A percentile compares a stretch with the other conserved stretches of the same genome.
These are phyloP conservation scores for Biscutella auriculata DNA, from an alignment of 441 rosid species.

Conservation along the genomic window DNA sequence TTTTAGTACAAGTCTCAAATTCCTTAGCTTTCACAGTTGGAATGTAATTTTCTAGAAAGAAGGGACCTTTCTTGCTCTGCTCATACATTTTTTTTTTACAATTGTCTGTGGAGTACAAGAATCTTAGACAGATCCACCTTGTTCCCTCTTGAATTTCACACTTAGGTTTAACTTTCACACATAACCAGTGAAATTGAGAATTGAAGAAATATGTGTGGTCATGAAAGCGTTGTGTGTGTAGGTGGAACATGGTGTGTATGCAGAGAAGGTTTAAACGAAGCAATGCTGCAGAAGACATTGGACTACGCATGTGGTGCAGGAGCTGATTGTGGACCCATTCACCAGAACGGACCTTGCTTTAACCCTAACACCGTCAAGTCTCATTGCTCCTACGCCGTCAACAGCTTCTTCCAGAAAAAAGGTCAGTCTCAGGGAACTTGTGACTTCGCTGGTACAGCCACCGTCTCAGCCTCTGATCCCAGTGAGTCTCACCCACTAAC, in stretches of 20 bases:
- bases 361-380: conserved; percentile 51
- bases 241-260: conserved; percentile 80
- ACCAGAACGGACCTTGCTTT: conserved; percentile 37
- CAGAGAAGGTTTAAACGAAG: conserved; percentile 42
- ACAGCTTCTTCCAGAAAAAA: conserved; percentile 58
- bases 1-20: neutral
- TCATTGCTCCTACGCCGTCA: conserved; percentile 59
- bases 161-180: neutral
- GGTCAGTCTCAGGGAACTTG: conserved; percentile 46
- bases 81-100: neutral
- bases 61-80: neutral
- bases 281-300: conserved; percentile 54
- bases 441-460: conserved; percentile 55
- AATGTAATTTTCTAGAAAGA: neutral
- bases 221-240: conserved; percentile 5
- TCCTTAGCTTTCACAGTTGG: conserved; percentile 1
- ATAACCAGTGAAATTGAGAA: neutral
- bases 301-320: conserved; percentile 75
- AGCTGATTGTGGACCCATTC: conserved; percentile 53
- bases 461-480: conserved; percentile 49
- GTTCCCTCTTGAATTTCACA: conserved; percentile 5
- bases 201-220: neutral
- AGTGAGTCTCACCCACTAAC: conserved; percentile 29
- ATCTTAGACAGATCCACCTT: neutral
- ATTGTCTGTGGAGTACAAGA: neutral